Base-by-base conservation (phyloP, 2,329 filamentous ascomycete species). In the Paecilomyces sp. region DNA sequence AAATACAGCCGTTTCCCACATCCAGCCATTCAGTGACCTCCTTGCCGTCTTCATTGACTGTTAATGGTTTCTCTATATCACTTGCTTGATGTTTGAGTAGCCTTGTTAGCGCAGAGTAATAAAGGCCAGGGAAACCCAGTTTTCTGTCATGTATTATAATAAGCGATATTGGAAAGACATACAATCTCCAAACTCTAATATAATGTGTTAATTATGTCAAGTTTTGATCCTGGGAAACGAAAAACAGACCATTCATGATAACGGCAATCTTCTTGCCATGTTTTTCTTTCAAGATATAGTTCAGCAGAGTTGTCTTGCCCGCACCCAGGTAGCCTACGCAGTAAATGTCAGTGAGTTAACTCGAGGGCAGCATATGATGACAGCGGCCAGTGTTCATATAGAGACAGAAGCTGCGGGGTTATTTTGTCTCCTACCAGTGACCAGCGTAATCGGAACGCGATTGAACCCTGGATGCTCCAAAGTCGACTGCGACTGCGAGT, bases 251-350 rank as follows among this genome's bases (percentile, higher is more conserved):
- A 75, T 99, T 99, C 79, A 99, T 85, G 60, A 99, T 97, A 13
- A 99, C 94, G 11, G 94, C 94, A 73, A 99, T 94, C 70, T 92
- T 96, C 81, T 97, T 97, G 74, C 93, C 93, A 81, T 99, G 94
- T 62, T 93, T 88, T 60, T 92, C 92, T 30, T 89, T 96, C 57
- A 99, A 80, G 62, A 99, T 97, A 74, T 97, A 96, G 74, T 99
- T 97, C 60, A 99, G 80, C 31, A 97, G 77, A 0, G 93, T 97
- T 0, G 93, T 97, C 76, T 99, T 99, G 18, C 94, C 94, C 8
- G 94, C 91, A 18, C 94, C 94, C 3, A 99, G 83, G 70, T 99
- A 99, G 3, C 94, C 91, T 94, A 63, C 28, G 36, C 55, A n/a
- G 25, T 15, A 51, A 51, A n/a, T 47, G 56, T 62, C 28, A 62